Evolutionary conservation across 1,284 basidiomycete genomes (phyloP), one percentile per base, ranked within the genome.

Genomic region (Leccinum subfulvum): DNA sequence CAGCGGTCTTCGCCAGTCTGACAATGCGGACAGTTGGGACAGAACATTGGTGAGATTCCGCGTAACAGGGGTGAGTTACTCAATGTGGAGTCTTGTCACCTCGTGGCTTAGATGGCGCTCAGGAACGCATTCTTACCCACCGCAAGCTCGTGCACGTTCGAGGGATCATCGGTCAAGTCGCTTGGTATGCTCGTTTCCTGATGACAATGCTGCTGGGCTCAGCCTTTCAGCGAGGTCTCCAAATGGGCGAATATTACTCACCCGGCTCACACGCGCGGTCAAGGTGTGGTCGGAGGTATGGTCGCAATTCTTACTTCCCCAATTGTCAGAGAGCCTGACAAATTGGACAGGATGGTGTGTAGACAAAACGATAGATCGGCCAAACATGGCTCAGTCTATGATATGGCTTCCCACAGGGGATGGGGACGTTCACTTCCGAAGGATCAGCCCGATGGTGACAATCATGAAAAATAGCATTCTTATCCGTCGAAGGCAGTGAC

Each of bases 111-210:
- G 58, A 62, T 13, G 41, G 51, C 33, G 26, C 11, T 35, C 59
- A 87, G 85, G 81, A 87, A 64, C 81, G 83, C 30, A 81, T 89
- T 62, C 75, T 78, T 9, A 79, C 82, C 5, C 88, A 90, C 71
- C 84, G 87, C 62, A 81, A 85, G 39, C 81, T 92, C 13, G 87
- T 86, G 3, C 90, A 91, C 70, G 80, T 88, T 21, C 83, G 85
- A 70, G 89, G 90, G 26, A 91, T 92, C 69, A 87, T 91, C 52
- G 84, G 86, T 56, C 90, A 92, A 74, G 90, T 92, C n/a, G 90
- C 89, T 33, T 92, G 90, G 90, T 88, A 68, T 61, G 66, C 11
- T 11, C 3, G 56, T 64, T 57, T 52, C 60, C 39, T 52, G 54
- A 26, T 57, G 47, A 41, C 26, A 23, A 61, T 57, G 8, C 55